Conservation (phyloP, 371 early-diverging fungal genomes). For the Mortierella sp. region DNA sequence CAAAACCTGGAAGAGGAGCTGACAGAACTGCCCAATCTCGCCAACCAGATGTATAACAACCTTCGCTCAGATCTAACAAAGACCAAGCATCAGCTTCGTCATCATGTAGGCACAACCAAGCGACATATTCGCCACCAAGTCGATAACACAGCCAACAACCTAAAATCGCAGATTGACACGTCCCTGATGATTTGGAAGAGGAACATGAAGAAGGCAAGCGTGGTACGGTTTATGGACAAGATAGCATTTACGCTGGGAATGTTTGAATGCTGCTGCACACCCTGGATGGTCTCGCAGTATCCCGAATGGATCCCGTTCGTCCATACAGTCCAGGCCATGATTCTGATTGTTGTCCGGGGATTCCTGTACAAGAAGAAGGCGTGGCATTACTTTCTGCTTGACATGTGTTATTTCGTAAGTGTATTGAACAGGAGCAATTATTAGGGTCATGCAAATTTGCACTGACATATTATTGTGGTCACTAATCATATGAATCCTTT, state of each 20-base stretch:
- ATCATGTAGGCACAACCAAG: conserved; percentile 39
- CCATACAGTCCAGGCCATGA: conserved; percentile 63
- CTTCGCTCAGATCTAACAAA: conserved; percentile 42
- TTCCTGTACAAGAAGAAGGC: conserved; percentile 68
- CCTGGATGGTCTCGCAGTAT: conserved; percentile 63
- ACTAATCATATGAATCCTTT: conserved; percentile 12
- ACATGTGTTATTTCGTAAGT: conserved; percentile 72
- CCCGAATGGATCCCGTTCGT: conserved; percentile 70
- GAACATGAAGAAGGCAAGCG: conserved; percentile 59
- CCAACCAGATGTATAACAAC: conserved; percentile 46
- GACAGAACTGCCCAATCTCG: conserved; percentile 40
- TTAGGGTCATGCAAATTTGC: neutral
- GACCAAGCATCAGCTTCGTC: conserved; percentile 43
- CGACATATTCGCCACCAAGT: conserved; percentile 36
- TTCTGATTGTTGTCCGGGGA: conserved; percentile 64
- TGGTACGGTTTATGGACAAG: conserved; percentile 73
- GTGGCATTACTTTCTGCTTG: conserved; percentile 79
- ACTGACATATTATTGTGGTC: no score
- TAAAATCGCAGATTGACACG: conserved; percentile 44
- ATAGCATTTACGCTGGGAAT: conserved; percentile 78
- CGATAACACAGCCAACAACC: conserved; percentile 29
- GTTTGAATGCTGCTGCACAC: conserved; percentile 75
- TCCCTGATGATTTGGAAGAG: conserved; percentile 34
- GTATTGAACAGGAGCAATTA: neutral
- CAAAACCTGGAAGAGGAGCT: conserved; percentile 53